Base-by-base conservation (phyloP, 2,329 filamentous ascomycete genomes). In the Talaromyces albobiverticillius region DNA sequence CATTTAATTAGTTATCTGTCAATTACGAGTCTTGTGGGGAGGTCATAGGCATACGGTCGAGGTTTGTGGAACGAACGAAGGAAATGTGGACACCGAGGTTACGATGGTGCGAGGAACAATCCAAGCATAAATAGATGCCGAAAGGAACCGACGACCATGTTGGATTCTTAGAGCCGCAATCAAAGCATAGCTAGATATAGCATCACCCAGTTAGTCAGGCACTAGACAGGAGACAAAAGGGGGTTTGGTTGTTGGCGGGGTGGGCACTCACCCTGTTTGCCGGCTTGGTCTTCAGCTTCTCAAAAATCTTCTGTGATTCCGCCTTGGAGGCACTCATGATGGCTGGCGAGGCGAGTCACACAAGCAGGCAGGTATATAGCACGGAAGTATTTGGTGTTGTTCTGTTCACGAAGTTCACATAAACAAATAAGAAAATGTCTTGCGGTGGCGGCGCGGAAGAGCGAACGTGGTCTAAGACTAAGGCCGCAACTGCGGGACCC, bases 31-130 rank as follows among this genome's bases (percentile, higher is more conserved):
- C 14, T n/a, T 41, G 18, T 31, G 34, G 34, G 48, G 25, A 32
- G 38, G 29, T 42, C 53, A 57, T 26, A 69, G 65, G 79, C 90
- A 70, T 89, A 97, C 93, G 91, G 74, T 99, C 94, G 73, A 99
- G 88, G 74, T 96, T 96, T 59, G 93, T 97, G 58, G 93, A 97
- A 67, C 94, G 88, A 67, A 99, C 94, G 79, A 99, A 99, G 64
- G 93, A 96, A 76, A 99, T 96, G 76, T 99, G 94, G 57, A 97
- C 93, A 73, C 94, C 94, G 66, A 99, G 86, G 74, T 97, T 97
- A 65, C 94, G 88, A 75, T 99, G 94, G 73, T 96, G 91, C 54
- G 93, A 88, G 40, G 93, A 96, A 78, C 94, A 99, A 77, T 99
- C 94, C 66, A 99, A 87, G 70, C 94, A 99, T 20, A 99, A 85